phyloP scores from a whole-genome alignment of 139 green algal species.

The Prasinococcaceae sp. region DNA sequence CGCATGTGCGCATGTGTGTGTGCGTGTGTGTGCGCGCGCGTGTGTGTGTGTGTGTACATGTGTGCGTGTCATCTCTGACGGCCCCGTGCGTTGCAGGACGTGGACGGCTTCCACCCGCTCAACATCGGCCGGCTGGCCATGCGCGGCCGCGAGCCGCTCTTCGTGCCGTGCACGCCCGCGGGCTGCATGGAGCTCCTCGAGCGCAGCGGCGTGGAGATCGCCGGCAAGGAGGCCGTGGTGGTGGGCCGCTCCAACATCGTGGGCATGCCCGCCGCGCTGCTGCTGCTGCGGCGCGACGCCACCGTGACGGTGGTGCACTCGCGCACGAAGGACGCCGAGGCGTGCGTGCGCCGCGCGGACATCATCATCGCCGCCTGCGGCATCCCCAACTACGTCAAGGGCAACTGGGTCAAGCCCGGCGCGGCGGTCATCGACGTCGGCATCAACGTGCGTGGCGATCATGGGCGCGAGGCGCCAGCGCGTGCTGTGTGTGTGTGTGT shows the following conservation, averaged over 20 bases:
- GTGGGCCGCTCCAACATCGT: conserved; percentile 87
- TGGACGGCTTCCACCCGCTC: conserved; percentile 91
- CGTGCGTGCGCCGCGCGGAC: conserved; percentile 53
- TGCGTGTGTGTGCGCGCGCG: not conserved
- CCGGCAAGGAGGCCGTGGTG: conserved; percentile 62
- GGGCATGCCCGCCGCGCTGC: conserved; percentile 78
- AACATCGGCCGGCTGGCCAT: conserved; percentile 81
- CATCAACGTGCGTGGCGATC: too few species aligned
- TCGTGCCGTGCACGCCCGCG: conserved; percentile 57
- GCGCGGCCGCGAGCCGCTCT: conserved; percentile 45
- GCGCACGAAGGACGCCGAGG: conserved; percentile 31
- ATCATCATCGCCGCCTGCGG: conserved; percentile 87
- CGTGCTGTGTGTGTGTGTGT: too few species aligned
- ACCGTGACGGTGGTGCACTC: conserved; percentile 78
- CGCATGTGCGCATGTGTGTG: not conserved
- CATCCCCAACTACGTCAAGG: conserved; percentile 64
- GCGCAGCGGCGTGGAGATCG: conserved; percentile 30
- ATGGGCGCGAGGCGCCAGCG: too few species aligned
- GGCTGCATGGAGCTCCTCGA: conserved; percentile 36
- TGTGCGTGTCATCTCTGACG: too few species aligned
- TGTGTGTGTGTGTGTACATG: too few species aligned
- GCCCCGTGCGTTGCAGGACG: conserved; percentile 46
- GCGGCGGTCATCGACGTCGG: conserved; percentile 41
- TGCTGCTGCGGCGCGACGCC: conserved; percentile 61
- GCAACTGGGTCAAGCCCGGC: conserved; percentile 40